Conservation (phyloP, 2,329 filamentous ascomycete species). For the Ascochyta lentis region DNA sequence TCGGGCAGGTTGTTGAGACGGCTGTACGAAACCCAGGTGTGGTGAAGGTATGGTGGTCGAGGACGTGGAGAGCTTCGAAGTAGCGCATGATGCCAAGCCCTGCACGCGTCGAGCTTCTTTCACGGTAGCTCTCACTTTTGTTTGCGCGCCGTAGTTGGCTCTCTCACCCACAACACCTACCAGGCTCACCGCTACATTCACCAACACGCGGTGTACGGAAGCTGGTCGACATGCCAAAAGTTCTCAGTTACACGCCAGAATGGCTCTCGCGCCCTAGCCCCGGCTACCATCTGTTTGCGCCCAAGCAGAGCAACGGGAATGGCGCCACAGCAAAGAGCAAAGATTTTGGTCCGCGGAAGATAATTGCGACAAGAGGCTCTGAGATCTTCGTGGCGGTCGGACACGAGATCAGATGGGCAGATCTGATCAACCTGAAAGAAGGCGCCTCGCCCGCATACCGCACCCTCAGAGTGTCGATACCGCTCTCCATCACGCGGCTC, state of each 20-base stretch:
- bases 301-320: slow-evolving; percentile 50
- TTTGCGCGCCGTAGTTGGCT: slow-evolving; percentile 10
- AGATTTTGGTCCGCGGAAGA: slow-evolving; percentile 57
- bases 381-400: slow-evolving; percentile 90
- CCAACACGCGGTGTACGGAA: neutral
- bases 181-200: neutral
- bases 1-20: neutral
- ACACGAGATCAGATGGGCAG: slow-evolving; percentile 90
- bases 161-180: slow-evolving; percentile 5
- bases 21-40: neutral
- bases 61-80: slow-evolving; percentile 20
- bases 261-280: slow-evolving; percentile 84
- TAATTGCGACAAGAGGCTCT: slow-evolving; percentile 80
- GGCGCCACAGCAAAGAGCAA: slow-evolving; percentile 33
- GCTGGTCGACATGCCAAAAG: slow-evolving; percentile 73
- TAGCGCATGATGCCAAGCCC: slow-evolving; percentile 22
- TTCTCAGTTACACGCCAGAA: slow-evolving; percentile 82
- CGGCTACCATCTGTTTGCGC: slow-evolving; percentile 78
- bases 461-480: slow-evolving; percentile 75
- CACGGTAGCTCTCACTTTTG: slow-evolving; percentile 7
- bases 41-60: slow-evolving; percentile 3
- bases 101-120: slow-evolving; percentile 24
- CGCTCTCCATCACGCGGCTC: slow-evolving; percentile 84
- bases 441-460: slow-evolving; percentile 37
- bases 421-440: slow-evolving; percentile 80